A percentile compares a stretch with the other conserved stretches of the same genome.
These are phyloP conservation scores for Proteromonas lacertae DNA, from an alignment of 352 stramenopile genomes.

Conservation along the genomic window DNA sequence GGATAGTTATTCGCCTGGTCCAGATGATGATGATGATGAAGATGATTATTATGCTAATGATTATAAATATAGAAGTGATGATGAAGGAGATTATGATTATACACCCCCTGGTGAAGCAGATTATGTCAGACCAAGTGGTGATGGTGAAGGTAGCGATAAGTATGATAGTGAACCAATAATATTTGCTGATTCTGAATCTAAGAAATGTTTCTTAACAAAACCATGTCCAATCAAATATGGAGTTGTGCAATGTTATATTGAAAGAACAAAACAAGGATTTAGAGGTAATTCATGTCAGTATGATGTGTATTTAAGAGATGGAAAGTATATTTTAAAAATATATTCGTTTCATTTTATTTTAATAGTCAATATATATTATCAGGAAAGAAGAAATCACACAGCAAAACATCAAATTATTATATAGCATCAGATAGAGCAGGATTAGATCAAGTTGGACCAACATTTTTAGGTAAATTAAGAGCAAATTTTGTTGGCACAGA, in stretches of 20 bases:
- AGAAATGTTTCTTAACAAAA: constrained; percentile 17
- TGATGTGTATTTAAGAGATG: constrained; percentile 32
- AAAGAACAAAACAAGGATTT: constrained; percentile 41
- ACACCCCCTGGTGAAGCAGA: too few relatives aligned
- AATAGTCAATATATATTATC: constrained; percentile 75
- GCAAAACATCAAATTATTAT: constrained; percentile 81
- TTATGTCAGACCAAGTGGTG: too few relatives aligned
- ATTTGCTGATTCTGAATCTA: constrained; percentile 16
- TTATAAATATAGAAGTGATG: too few relatives aligned
- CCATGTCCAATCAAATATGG: constrained; percentile 43
- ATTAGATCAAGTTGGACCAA: constrained; percentile 38
- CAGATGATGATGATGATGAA: too few relatives aligned
- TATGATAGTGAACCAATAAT: too few relatives aligned
- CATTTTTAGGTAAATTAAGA: constrained; percentile 71
- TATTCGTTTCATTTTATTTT: too few relatives aligned
- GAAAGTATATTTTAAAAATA: too few relatives aligned
- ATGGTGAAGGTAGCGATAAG: too few relatives aligned
- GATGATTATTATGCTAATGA: too few relatives aligned
- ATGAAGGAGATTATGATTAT: too few relatives aligned
- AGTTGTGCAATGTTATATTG: constrained; percentile 66
- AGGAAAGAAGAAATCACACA: constrained; percentile 71
- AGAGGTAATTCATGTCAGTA: constrained; percentile 55
- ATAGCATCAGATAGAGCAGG: constrained; percentile 47
- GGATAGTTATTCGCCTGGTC: too few relatives aligned
- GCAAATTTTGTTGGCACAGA: constrained; percentile 87